Percentiles rank a stretch among this genome's conserved stretches.
These are phyloP conservation scores for Colletotrichum sp. DNA, from an alignment of 2,329 filamentous ascomycete genomes.

Conservation along the genomic window DNA sequence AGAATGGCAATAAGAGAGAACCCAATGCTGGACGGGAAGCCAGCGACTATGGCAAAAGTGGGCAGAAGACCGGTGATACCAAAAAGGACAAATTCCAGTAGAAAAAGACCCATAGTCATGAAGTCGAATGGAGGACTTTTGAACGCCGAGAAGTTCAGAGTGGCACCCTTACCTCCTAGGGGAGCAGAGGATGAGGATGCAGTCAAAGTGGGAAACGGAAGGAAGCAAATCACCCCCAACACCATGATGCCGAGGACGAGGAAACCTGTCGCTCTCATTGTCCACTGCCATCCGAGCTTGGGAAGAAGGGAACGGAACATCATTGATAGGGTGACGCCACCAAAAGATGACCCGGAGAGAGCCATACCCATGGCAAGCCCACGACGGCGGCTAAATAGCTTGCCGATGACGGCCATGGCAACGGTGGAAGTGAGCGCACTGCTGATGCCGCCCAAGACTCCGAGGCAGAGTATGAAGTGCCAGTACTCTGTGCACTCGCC, in stretches of 20 bases:
- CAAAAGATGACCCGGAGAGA: slow-evolving; percentile 25
- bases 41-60: slow-evolving; percentile 43
- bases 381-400: slow-evolving; percentile 28
- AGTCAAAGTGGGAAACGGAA: slow-evolving; percentile 29
- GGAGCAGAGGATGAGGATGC: not conserved
- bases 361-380: slow-evolving; percentile 29
- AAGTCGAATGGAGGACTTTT: slow-evolving; percentile 43
- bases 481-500: slow-evolving; percentile 51
- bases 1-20: slow-evolving; percentile 49
- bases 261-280: slow-evolving; percentile 35
- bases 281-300: slow-evolving; percentile 36
- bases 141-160: slow-evolving; percentile 45
- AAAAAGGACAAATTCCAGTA: slow-evolving; percentile 54
- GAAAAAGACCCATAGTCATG: slow-evolving; percentile 45
- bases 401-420: slow-evolving; percentile 33
- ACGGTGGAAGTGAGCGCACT: slow-evolving; percentile 41
- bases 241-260: slow-evolving; percentile 30
- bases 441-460: slow-evolving; percentile 46
- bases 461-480: slow-evolving; percentile 52
- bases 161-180: not conserved
- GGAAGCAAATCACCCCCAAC: slow-evolving; percentile 36
- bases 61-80: slow-evolving; percentile 51
- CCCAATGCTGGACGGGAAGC: slow-evolving; percentile 40
- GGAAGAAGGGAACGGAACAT: slow-evolving; percentile 34
- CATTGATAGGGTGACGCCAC: slow-evolving; percentile 36